A percentile compares a stretch with the other conserved stretches of the same genome.
Conservation (phyloP, 2,329 filamentous ascomycete species). For the Colletotrichum spaethianum region DNA sequence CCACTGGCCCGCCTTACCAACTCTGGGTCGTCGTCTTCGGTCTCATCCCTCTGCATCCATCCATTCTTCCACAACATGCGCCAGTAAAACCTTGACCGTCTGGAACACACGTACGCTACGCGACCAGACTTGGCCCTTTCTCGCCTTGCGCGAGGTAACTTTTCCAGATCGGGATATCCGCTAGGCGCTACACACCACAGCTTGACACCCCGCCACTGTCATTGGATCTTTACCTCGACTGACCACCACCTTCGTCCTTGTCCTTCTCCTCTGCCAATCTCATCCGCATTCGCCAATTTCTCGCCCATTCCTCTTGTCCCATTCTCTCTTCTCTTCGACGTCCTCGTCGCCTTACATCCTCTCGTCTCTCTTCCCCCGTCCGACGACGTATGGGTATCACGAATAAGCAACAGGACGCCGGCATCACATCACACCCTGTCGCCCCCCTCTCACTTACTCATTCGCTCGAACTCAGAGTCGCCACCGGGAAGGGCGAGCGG, state of each 20-base stretch:
- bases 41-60: slow-evolving; percentile 23
- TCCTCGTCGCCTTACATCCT: background rate
- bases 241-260: slow-evolving; percentile 12
- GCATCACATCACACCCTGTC: slow-evolving; percentile 16
- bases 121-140: background rate
- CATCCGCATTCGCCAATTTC: slow-evolving; percentile 37
- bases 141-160: background rate
- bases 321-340: slow-evolving; percentile 5
- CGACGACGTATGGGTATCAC: slow-evolving; percentile 2
- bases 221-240: background rate
- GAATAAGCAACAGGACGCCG: slow-evolving; percentile 6
- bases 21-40: slow-evolving; percentile 16
- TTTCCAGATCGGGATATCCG: background rate
- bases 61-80: slow-evolving; percentile 19
- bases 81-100: slow-evolving; percentile 13
- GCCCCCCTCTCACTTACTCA: slow-evolving; percentile 30
- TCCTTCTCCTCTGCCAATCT: slow-evolving; percentile 13
- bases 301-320: slow-evolving; percentile 21
- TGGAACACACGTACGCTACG: background rate
- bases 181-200: background rate
- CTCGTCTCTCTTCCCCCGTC: background rate
- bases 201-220: slow-evolving; percentile 3
- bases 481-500: background rate
- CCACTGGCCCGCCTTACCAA: slow-evolving; percentile 16
- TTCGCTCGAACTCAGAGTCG: slow-evolving; percentile 21